Evolutionary conservation across 78 protist species (phyloP), one percentile per base, ranked within the genome.

Genomic region (Pirum gemmata): DNA sequence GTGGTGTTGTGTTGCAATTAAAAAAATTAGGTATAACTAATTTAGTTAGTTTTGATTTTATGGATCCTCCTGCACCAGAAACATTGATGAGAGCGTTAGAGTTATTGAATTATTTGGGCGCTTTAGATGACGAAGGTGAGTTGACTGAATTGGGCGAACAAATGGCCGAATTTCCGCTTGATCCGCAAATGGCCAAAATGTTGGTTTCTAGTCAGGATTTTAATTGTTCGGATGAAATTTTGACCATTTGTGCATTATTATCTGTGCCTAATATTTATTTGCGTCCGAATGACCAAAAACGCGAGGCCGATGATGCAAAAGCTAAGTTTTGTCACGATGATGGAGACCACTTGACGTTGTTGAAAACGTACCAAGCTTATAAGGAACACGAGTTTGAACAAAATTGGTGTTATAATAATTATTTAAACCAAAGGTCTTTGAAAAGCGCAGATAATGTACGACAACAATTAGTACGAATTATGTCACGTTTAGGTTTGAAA

Each of bases 31-130:
- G 99, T 79, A 95, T 98, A 37, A 95, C 94, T 35, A 98, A 98
- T 40, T 85, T 97, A 21, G 98, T 98, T 38, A 83, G 93, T 89
- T 95, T 98, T 61, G 99, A 98, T 83, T 98, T 95, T 72, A 97
- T 98, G 98, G 98, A 96, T 79, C 99, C 99, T 35, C 99, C 99
- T 0, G 97, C 98, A 1, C 98, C 98, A 26, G 99, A 98, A 87
- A 96, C 98, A 13, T 91, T 98, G 86, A 96, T 97, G 98, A 89
- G 99, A 34, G 99, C 99, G 1, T 90, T 95, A 33, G 95, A 93
- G 91, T 94, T 93, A n/a, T 94, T 97, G 73, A 95, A 97, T 90
- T 96, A 94, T 89, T 93, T 98, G 5, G 99, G 99, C 26, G 99
- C 98, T 2, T 90, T 97, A 37, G 96, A 96, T 78, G 98, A 95